Base-by-base conservation (phyloP, 1,284 basidiomycete genomes). In the Rhodotorula sp. region DNA sequence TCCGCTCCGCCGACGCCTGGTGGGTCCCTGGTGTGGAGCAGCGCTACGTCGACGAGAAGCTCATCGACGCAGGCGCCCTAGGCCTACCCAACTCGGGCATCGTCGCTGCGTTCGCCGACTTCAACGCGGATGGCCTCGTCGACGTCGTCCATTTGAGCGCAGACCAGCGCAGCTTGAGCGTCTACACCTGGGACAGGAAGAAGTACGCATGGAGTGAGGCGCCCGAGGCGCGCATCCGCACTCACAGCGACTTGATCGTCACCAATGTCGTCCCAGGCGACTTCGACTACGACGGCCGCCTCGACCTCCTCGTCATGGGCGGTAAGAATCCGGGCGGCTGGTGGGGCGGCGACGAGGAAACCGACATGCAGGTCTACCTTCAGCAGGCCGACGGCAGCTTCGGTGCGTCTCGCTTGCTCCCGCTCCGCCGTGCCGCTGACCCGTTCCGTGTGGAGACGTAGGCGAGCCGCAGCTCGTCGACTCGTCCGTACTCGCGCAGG, bases 81-180 rank as follows among this genome's bases (percentile, higher is more conserved):
- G 95, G 94, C 1, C 83, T 99, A 29, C 77, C 76, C 29, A 85
- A 80, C 29, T 74, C 88, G 53, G 88, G 87, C 34, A 86, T 91
- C 67, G 86, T 97, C 39, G 86, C 92, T 61, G 95, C 94, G 3
- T 91, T 94, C 79, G 96, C 93, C 41, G 96, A 99, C 83, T 95
- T 93, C 81, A 89, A 97, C 80, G 94, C 91, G 9, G 94, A 98
- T 81, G 94, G 97, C 80, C 91, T 91, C 92, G 81, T 93, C 71
- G 96, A 99, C 81, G 83, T 94, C 7, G 85, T 98, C 67, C 85
- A 88, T 19, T 83, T 98, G 37, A 88, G 85, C 59, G 81, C 86
- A 17, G 89, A 91, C 82, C 89, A 90, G 75, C 88, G 88, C 73
- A 88, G 88, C 0, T 78, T 97, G 21, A 85, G 87, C 1, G 84